phyloP scores from a whole-genome alignment of 106 monocot species.

The Dioscorea dumetorum region DNA sequence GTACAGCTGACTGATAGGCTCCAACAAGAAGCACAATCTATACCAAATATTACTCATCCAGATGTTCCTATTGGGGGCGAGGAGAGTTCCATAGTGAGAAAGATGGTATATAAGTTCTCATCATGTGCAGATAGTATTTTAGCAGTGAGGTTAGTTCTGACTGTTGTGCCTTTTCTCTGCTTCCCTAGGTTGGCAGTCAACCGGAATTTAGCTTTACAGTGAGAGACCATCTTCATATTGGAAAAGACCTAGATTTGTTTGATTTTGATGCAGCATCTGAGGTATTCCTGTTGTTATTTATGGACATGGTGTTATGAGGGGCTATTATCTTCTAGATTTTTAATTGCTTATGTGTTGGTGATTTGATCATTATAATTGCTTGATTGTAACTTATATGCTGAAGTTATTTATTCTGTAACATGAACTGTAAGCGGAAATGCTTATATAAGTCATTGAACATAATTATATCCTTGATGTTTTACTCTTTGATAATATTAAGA shows the following conservation, averaged over 20 bases:
- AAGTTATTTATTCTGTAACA: not conserved
- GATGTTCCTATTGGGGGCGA: constrained; percentile 90
- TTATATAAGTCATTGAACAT: not conserved
- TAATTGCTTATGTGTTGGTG: too few relatives aligned
- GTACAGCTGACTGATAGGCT: constrained; percentile 69
- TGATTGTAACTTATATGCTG: not conserved
- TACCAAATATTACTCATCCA: constrained; percentile 89
- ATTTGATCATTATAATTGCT: not conserved
- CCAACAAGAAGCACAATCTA: constrained; percentile 85
- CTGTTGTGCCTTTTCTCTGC: not conserved
- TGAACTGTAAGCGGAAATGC: not conserved
- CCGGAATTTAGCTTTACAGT: constrained; percentile 52
- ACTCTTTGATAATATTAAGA: too few relatives aligned
- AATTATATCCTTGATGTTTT: too few relatives aligned
- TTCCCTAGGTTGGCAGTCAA: constrained; percentile 65
- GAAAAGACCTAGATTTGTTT: constrained; percentile 89
- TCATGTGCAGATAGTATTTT: not conserved
- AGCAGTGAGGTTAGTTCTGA: not conserved
- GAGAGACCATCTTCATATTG: constrained; percentile 88
- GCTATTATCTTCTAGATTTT: too few relatives aligned
- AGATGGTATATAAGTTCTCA: constrained; percentile 41
- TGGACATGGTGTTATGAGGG: not conserved
- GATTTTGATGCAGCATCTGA: constrained; percentile 99
- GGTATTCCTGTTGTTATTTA: constrained; percentile 31
- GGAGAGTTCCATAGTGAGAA: constrained; percentile 62